Evolutionary conservation across 2,329 filamentous ascomycete genomes (phyloP).

Genomic region (Fusarium redolens): DNA sequence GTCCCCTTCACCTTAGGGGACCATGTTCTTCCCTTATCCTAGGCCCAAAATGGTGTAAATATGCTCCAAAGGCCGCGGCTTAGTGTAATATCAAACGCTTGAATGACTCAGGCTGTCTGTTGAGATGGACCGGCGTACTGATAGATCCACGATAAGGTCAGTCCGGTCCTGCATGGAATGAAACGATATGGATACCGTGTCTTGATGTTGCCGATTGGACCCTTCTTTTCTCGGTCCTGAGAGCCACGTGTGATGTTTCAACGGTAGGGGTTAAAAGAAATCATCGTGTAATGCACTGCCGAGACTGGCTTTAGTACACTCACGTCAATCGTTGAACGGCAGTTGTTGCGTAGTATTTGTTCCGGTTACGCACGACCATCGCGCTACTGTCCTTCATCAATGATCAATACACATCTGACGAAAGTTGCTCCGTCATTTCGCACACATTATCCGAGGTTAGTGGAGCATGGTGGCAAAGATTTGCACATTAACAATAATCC

Average conservation of each 20-base stretch:
- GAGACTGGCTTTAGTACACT: background rate
- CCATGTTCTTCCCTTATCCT: background rate
- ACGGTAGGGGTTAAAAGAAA: slow-evolving; percentile 14
- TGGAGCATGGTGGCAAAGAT: background rate
- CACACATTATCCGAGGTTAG: background rate
- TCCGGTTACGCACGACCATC: background rate
- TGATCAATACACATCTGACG: background rate
- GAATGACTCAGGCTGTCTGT: slow-evolving; percentile 5
- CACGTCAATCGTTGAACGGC: background rate
- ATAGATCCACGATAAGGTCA: background rate
- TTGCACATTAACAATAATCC: background rate
- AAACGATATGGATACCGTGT: slow-evolving; percentile 7
- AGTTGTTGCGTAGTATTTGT: background rate
- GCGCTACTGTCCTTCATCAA: background rate
- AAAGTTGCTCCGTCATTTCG: background rate
- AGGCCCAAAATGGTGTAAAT: background rate
- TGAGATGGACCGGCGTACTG: background rate
- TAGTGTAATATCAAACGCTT: slow-evolving; percentile 8
- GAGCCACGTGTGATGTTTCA: slow-evolving; percentile 14
- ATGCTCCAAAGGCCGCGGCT: background rate
- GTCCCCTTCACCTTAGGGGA: background rate
- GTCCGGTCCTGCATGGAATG: background rate
- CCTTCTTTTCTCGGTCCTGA: background rate
- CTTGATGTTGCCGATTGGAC: slow-evolving; percentile 11
- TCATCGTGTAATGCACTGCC: slow-evolving; percentile 1